A percentile compares a stretch with the other conserved stretches of the same genome.
These are phyloP conservation scores for Neofusicoccum kwambonambiense DNA, from an alignment of 2,329 filamentous ascomycete genomes.

Conservation along the genomic window DNA sequence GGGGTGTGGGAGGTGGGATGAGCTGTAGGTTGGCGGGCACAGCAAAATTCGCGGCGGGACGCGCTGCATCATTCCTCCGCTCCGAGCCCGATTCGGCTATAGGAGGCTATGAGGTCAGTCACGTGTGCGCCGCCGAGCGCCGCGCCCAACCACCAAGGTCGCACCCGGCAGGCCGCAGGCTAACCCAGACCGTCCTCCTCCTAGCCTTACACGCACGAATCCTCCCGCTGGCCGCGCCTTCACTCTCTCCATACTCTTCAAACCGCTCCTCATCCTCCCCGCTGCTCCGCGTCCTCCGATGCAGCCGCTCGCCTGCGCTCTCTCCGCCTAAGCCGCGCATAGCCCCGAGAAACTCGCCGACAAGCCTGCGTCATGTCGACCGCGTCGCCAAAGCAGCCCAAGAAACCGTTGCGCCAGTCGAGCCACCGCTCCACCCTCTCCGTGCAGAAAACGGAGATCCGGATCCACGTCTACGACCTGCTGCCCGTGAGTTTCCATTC, in stretches of 20 bases:
- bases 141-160: conserved; percentile 16
- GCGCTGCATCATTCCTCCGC: conserved; percentile 15
- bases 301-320: not conserved
- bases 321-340: conserved; percentile 14
- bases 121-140: not conserved
- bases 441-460: conserved; percentile 69
- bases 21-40: not conserved
- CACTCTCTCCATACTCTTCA: not conserved
- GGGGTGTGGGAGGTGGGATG: conserved; percentile 14
- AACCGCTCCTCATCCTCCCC: not conserved
- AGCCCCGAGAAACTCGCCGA: conserved; percentile 16
- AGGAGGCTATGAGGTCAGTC: not conserved
- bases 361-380: conserved; percentile 11
- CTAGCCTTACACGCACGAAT: not conserved
- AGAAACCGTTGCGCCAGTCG: conserved; percentile 27
- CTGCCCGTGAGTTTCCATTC: conserved; percentile 56
- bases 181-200: conserved; percentile 15
- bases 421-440: conserved; percentile 66
- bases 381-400: conserved; percentile 21
- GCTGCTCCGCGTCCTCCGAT: not conserved
- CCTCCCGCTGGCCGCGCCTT: not conserved
- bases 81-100: not conserved
- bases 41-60: conserved; percentile 11
- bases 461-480: conserved; percentile 76
- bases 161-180: not conserved